Conservation (phyloP, 1,284 basidiomycete species). For the Microbotryomycetes sp. region DNA sequence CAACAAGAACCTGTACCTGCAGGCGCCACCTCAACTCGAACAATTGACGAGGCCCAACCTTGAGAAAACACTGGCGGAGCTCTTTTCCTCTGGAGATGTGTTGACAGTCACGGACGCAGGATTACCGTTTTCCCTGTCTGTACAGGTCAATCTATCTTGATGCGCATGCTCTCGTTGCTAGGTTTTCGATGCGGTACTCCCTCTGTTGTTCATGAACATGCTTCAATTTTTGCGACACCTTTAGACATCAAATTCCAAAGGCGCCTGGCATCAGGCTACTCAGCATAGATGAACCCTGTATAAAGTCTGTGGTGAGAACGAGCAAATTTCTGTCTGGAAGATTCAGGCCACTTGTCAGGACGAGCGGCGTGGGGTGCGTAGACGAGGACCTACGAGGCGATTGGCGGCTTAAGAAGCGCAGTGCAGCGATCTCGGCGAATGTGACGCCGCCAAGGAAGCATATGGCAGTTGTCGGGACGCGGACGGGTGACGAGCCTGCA, state of each 20-base stretch:
- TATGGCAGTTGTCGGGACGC: conserved; percentile 73
- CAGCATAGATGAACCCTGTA: conserved; percentile 53
- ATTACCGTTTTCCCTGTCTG: conserved; percentile 74
- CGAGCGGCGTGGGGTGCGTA: neutral
- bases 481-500: neutral
- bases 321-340: conserved; percentile 66
- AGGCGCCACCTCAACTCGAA: conserved; percentile 83
- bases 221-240: too few species aligned
- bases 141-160: conserved; percentile 43
- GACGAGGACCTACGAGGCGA: conserved; percentile 56
- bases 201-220: too few species aligned
- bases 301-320: conserved; percentile 79
- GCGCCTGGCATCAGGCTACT: neutral
- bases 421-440: conserved; percentile 88
- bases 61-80: conserved; percentile 70
- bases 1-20: conserved; percentile 72
- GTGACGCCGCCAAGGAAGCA: conserved; percentile 99
- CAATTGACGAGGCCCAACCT: conserved; percentile 80
- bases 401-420: conserved; percentile 55
- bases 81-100: conserved; percentile 48
- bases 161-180: neutral
- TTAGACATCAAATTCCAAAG: too few species aligned
- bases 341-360: conserved; percentile 7
- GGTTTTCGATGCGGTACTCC: too few species aligned
- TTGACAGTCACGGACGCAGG: conserved; percentile 72